Percentiles rank a stretch among this genome's conserved stretches.
Conservation (phyloP, 805 yeast genomes). For the Nematodospora valgi region DNA sequence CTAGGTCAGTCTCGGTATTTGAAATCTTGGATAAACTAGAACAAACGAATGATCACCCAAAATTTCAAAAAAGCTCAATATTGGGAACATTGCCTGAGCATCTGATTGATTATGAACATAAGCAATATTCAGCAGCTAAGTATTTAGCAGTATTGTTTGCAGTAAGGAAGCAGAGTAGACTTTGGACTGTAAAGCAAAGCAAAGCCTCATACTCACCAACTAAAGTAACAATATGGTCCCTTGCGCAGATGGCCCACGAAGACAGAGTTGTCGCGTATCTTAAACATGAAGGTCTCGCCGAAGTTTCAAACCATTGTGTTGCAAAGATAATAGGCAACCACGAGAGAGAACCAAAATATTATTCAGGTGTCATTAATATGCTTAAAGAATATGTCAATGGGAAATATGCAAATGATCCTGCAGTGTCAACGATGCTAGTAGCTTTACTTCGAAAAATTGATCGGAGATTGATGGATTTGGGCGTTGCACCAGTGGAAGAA, state of each 20-base stretch:
- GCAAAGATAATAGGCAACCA: slow-evolving; percentile 7
- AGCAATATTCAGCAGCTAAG: slow-evolving; percentile 17
- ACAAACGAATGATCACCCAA: background rate
- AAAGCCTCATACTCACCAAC: slow-evolving; percentile 27
- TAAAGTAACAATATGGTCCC: slow-evolving; percentile 33
- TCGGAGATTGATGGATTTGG: background rate
- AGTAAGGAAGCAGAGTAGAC: slow-evolving; percentile 44
- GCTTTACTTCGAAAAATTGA: slow-evolving; percentile 29
- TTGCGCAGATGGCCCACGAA: slow-evolving; percentile 12
- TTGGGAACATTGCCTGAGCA: slow-evolving; percentile 12
- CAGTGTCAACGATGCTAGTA: slow-evolving; percentile 46
- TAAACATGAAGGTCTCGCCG: slow-evolving; percentile 14
- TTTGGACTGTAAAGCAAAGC: slow-evolving; percentile 39
- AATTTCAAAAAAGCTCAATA: background rate
- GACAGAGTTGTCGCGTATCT: slow-evolving; percentile 16
- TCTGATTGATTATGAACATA: slow-evolving; percentile 9
- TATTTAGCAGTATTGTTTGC: slow-evolving; percentile 46
- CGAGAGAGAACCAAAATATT: slow-evolving; percentile 13
- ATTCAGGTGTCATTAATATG: slow-evolving; percentile 39
- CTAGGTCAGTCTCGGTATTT: slow-evolving; percentile 33
- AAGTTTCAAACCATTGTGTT: slow-evolving; percentile 20
- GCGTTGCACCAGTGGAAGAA: background rate
- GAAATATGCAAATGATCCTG: slow-evolving; percentile 43
- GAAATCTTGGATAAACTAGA: slow-evolving; percentile 23
- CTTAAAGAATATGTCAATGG: slow-evolving; percentile 57